Conservation (phyloP, 2,329 filamentous ascomycete species). For the Aspergillus sp. region DNA sequence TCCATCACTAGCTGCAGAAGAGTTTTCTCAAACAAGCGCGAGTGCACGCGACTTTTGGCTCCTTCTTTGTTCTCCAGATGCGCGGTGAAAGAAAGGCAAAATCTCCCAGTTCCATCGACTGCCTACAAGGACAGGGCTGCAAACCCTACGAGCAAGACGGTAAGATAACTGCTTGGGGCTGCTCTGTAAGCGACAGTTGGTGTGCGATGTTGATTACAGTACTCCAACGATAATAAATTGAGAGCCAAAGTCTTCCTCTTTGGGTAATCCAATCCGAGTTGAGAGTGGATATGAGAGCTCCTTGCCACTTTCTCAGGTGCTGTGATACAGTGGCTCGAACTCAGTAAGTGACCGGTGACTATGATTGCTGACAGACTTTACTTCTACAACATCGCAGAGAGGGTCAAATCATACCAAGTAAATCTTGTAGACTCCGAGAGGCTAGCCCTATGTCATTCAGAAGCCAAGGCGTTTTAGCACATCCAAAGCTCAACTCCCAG, state of each 20-base stretch:
- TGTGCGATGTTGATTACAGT: not conserved
- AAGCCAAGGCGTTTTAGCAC: not conserved
- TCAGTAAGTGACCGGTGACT: not conserved
- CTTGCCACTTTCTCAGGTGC: not conserved
- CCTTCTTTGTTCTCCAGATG: not conserved
- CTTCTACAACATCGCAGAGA: not conserved
- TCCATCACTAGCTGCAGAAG: not conserved
- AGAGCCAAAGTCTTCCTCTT: not conserved
- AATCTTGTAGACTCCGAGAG: too few relatives aligned
- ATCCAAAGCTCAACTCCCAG: not conserved
- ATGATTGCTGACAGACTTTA: not conserved
- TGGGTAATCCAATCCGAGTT: not conserved
- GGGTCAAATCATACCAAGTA: not conserved
- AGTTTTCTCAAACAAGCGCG: not conserved
- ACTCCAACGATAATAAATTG: not conserved
- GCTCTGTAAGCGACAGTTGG: not conserved
- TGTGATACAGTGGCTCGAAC: not conserved
- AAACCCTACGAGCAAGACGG: not conserved
- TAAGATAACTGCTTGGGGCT: not conserved
- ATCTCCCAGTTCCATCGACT: not conserved
- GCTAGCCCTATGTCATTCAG: not conserved
- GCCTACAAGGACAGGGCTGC: not conserved
- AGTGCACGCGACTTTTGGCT: not conserved
- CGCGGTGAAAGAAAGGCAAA: not conserved
- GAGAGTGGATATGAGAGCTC: not conserved